phyloP scores from a whole-genome alignment of 345 rosid species.

The Brassica incana region DNA sequence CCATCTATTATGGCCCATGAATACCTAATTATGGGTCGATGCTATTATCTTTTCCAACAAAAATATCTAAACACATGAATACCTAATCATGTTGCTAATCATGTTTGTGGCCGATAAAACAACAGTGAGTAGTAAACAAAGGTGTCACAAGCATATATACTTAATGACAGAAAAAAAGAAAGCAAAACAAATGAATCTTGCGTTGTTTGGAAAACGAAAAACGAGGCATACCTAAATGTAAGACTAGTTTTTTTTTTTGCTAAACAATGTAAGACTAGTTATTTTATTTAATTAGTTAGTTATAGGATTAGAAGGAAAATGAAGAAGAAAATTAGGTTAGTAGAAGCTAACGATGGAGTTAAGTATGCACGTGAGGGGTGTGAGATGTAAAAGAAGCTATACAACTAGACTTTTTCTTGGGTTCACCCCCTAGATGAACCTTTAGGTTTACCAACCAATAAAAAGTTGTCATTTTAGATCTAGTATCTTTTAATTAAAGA shows the following conservation, averaged over 20 bases:
- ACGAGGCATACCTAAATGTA: not conserved
- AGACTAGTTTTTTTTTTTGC: not conserved
- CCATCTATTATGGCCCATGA: too few relatives aligned
- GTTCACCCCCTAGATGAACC: too few relatives aligned
- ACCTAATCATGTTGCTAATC: not conserved
- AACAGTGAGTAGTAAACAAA: not conserved
- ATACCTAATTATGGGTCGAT: not conserved
- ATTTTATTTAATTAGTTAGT: not conserved
- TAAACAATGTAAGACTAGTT: not conserved
- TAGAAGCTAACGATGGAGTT: conserved; percentile 9
- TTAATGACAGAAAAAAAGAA: not conserved
- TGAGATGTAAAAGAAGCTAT: conserved; percentile 14
- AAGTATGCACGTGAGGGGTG: conserved; percentile 37
- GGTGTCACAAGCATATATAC: not conserved
- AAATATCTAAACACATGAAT: not conserved
- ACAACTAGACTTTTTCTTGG: not conserved
- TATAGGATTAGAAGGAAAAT: not conserved
- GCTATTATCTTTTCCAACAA: not conserved
- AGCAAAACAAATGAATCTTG: conserved; percentile 19
- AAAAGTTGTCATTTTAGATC: too few relatives aligned
- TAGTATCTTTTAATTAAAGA: too few relatives aligned
- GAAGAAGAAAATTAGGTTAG: not conserved
- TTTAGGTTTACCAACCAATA: too few relatives aligned
- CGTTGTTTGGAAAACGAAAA: conserved; percentile 1
- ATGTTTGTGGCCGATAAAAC: not conserved